A percentile compares a stretch with the other conserved stretches of the same genome.
These are phyloP conservation scores for Monilinia polystroma DNA, from an alignment of 2,329 filamentous ascomycete species.

Conservation along the genomic window DNA sequence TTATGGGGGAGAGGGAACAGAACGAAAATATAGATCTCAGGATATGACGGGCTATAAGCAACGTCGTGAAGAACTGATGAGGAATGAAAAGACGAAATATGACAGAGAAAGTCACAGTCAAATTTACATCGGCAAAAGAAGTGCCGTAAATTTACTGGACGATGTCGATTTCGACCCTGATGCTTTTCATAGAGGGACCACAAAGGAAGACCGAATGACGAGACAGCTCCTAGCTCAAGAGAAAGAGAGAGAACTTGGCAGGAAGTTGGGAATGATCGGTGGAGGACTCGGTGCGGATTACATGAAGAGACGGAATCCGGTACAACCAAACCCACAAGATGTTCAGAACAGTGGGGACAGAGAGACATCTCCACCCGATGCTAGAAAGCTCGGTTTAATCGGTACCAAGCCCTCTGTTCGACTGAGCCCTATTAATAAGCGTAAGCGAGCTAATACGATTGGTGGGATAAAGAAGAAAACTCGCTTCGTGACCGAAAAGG, in stretches of 20 bases:
- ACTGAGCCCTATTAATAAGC: conserved; percentile 56
- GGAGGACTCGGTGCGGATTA: conserved; percentile 69
- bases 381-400: conserved; percentile 48
- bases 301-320: conserved; percentile 48
- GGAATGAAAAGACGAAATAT: conserved; percentile 47
- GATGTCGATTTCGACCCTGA: conserved; percentile 60
- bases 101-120: conserved; percentile 59
- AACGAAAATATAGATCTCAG: conserved; percentile 32
- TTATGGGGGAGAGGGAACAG: conserved; percentile 39
- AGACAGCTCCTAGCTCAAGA: conserved; percentile 65
- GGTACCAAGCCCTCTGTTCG: conserved; percentile 48
- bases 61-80: conserved; percentile 30
- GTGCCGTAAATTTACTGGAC: conserved; percentile 63
- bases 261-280: conserved; percentile 63
- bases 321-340: conserved; percentile 25
- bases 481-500: conserved; percentile 74
- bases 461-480: conserved; percentile 64
- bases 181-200: conserved; percentile 50
- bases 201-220: conserved; percentile 64
- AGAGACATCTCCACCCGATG: conserved; percentile 44
- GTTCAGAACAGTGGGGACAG: conserved; percentile 13
- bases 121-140: conserved; percentile 53
- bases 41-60: conserved; percentile 33
- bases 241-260: conserved; percentile 70
- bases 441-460: conserved; percentile 50